Evolutionary conservation across 2,329 filamentous ascomycete genomes (phyloP), one percentile per base, ranked within the genome.

Genomic region (Neofusicoccum laricinum): DNA sequence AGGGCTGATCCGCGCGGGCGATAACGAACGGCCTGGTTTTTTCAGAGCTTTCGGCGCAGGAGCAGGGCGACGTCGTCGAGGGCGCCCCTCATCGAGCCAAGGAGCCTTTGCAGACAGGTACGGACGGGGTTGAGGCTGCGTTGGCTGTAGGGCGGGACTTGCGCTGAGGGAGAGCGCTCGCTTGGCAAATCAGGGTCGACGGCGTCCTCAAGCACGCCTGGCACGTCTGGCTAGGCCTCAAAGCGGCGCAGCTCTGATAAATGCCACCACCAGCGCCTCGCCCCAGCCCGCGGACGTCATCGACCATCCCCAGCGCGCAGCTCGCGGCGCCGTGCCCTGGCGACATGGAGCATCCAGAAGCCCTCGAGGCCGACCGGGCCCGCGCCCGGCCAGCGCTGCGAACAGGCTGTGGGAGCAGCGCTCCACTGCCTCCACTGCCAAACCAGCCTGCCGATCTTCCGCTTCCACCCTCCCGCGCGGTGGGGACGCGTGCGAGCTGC

Each of bases 61-160:
- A 58, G 25, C 53, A 58, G 40, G 53, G 40, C 53, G 53, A 58
- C 53, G 51, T 57, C 51, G 21, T 45, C 21, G 38, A 43, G 40
- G 53, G 38, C 38, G 53, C 38, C 53, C 53, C 19, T 58, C 55
- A 59, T 59, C 41, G 55, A 61, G 58, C 58, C 43, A 50, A 38
- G 30, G 55, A 46, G 41, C 40, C 41, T 30, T 59, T 36, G 41
- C 58, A 49, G 36, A 61, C 58, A 61, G 36, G 45, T 40, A 61
- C 30, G 45, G 58, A 61, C 45, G 58, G 58, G 58, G 58, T 50
- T 61, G 58, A 49, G 58, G 58, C 58, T 50, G 58, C 58, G 58
- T 45, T 61, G 58, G 58, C 58, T 61, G 58, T 61, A 61, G 58
- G 46, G 58, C 58, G 58, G 58, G 58, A 61, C 58, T 50, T 61